Evolutionary conservation across 352 stramenopile genomes (phyloP).

Genomic region (Globisporangium paddicum): DNA sequence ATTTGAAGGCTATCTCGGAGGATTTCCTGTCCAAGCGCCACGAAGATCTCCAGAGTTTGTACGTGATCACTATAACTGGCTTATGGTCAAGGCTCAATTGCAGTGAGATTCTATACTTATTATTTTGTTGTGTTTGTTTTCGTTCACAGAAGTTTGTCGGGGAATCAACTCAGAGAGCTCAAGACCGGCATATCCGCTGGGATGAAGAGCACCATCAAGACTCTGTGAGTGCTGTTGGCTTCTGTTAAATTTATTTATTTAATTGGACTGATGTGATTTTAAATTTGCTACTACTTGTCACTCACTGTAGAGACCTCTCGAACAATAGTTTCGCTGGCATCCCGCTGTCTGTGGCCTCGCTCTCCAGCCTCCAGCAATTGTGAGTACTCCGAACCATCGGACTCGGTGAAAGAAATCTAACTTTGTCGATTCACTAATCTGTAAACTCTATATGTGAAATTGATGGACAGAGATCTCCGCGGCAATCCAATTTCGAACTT

Average conservation of each 20-base stretch:
- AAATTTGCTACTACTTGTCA: neutral
- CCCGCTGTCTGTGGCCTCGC: neutral
- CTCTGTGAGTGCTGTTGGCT: neutral
- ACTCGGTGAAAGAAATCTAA: neutral
- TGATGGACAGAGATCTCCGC: neutral
- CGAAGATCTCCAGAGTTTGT: neutral
- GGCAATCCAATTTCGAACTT: constrained; percentile 14
- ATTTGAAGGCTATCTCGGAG: neutral
- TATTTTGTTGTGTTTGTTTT: neutral
- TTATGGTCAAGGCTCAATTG: too few relatives aligned
- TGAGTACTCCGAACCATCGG: neutral
- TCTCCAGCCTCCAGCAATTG: neutral
- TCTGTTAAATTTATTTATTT: neutral
- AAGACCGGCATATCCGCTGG: neutral
- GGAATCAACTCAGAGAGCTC: neutral
- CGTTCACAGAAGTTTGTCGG: neutral
- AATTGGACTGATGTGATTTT: neutral
- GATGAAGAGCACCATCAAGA: neutral
- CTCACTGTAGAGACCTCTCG: neutral
- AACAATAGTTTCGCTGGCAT: neutral
- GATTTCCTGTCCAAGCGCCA: neutral
- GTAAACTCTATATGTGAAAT: neutral
- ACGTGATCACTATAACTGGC: too few relatives aligned
- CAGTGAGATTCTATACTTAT: neutral
- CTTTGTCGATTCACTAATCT: neutral